Evolutionary conservation across 2,329 filamentous ascomycete genomes (phyloP).

Genomic region (Monosporascus cannonballus): DNA sequence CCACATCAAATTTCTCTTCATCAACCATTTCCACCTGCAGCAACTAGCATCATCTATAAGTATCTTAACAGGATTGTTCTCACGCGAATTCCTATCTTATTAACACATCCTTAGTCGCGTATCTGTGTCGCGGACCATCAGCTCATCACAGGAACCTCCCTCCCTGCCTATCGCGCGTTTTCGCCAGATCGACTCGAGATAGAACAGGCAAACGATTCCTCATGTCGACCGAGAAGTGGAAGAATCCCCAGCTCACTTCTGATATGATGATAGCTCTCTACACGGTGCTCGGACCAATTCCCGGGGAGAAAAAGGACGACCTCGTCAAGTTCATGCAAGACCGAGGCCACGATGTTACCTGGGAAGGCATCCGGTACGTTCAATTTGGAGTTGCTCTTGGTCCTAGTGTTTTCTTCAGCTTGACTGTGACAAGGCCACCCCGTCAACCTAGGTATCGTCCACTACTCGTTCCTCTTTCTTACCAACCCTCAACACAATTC

Average conservation of each 20-base stretch:
- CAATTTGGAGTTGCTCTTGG: constrained; percentile 2
- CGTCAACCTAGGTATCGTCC: neutral
- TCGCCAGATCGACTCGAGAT: too few species aligned
- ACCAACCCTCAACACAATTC: neutral
- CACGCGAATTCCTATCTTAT: too few species aligned
- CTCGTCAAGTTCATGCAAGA: constrained; percentile 28
- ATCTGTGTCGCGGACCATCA: too few species aligned
- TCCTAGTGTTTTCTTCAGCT: neutral
- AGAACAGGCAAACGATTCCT: neutral
- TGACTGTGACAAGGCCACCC: neutral
- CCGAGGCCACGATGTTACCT: constrained; percentile 31
- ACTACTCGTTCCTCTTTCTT: neutral
- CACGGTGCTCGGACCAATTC: neutral
- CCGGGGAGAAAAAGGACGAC: constrained; percentile 20
- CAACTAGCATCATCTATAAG: too few species aligned
- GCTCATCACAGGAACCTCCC: too few species aligned
- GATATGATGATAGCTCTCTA: constrained; percentile 28
- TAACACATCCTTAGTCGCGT: too few species aligned
- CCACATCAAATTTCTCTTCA: too few species aligned
- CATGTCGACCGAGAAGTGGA: neutral
- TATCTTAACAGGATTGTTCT: too few species aligned
- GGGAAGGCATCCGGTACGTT: constrained; percentile 40
- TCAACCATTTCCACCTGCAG: too few species aligned
- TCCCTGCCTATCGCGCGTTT: too few species aligned
- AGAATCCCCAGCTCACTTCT: neutral